Evolutionary conservation across 2,329 filamentous ascomycete genomes (phyloP).

Genomic region (Sarocladium brachiariae): DNA sequence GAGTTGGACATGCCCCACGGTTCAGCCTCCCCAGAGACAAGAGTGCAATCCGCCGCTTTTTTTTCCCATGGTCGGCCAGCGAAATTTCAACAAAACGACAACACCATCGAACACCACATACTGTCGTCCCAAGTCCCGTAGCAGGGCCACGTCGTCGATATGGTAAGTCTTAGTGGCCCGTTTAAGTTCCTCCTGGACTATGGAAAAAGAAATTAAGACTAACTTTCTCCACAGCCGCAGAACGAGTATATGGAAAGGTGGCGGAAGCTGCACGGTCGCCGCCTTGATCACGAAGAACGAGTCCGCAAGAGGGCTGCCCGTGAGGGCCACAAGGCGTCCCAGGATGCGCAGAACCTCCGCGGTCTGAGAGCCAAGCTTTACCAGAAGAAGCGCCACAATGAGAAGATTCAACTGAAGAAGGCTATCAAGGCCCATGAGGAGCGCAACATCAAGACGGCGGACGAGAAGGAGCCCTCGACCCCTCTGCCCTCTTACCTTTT

Average conservation of each 20-base stretch:
- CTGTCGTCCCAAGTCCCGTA: slow-evolving; percentile 14
- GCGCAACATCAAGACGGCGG: slow-evolving; percentile 85
- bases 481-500: slow-evolving; percentile 90
- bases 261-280: slow-evolving; percentile 43
- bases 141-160: slow-evolving; percentile 22
- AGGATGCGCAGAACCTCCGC: slow-evolving; percentile 88
- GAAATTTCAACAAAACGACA: slow-evolving; percentile 19
- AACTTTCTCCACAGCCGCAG: slow-evolving; percentile 54
- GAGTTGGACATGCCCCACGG: background rate
- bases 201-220: slow-evolving; percentile 14
- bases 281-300: slow-evolving; percentile 78
- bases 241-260: slow-evolving; percentile 74
- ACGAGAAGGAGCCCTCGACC: slow-evolving; percentile 70
- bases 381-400: slow-evolving; percentile 86
- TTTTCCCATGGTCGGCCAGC: slow-evolving; percentile 8
- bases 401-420: slow-evolving; percentile 99
- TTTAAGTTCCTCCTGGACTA: too few species aligned
- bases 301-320: slow-evolving; percentile 79
- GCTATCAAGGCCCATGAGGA: slow-evolving; percentile 92
- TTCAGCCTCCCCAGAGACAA: slow-evolving; percentile 7
- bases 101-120: background rate
- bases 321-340: slow-evolving; percentile 79
- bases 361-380: slow-evolving; percentile 89
- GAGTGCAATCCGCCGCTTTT: slow-evolving; percentile 12
- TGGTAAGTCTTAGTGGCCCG: too few species aligned